phyloP scores from a whole-genome alignment of 805 yeast genomes.

The Wickerhamiella sorbophila region DNA sequence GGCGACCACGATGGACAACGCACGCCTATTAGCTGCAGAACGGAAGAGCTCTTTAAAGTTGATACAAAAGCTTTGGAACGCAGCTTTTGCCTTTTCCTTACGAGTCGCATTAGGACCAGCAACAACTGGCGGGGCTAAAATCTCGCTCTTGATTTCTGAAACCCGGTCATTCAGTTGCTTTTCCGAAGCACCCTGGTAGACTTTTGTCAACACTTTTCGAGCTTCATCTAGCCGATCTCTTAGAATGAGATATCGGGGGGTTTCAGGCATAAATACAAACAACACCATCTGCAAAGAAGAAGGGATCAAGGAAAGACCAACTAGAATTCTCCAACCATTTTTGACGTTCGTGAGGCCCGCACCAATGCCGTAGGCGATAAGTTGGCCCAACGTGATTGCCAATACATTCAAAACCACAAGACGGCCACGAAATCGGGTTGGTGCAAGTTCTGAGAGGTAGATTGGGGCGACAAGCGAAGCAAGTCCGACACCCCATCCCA shows the following conservation, averaged over 20 bases:
- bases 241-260: constrained; percentile 81
- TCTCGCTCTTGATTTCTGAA: constrained; percentile 31
- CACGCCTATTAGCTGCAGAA: constrained; percentile 57
- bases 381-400: constrained; percentile 90
- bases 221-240: constrained; percentile 55
- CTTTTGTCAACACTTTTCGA: constrained; percentile 43
- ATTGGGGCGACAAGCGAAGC: constrained; percentile 92
- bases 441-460: constrained; percentile 85
- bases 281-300: constrained; percentile 62
- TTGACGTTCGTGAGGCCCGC: constrained; percentile 50
- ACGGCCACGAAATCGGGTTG: constrained; percentile 81
- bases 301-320: constrained; percentile 83
- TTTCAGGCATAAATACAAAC: constrained; percentile 82
- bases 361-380: constrained; percentile 67
- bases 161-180: constrained; percentile 53
- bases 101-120: constrained; percentile 12
- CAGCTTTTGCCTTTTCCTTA: constrained; percentile 12
- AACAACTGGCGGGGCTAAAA: constrained; percentile 17
- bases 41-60: constrained; percentile 23
- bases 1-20: constrained; percentile 80
- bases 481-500: constrained; percentile 94
- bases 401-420: constrained; percentile 76
- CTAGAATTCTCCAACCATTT: constrained; percentile 88
- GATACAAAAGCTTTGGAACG: constrained; percentile 18
- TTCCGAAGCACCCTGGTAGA: constrained; percentile 50